Conservation (phyloP, 768 basidiomycete species). For the Pulveroboletus sp. region DNA sequence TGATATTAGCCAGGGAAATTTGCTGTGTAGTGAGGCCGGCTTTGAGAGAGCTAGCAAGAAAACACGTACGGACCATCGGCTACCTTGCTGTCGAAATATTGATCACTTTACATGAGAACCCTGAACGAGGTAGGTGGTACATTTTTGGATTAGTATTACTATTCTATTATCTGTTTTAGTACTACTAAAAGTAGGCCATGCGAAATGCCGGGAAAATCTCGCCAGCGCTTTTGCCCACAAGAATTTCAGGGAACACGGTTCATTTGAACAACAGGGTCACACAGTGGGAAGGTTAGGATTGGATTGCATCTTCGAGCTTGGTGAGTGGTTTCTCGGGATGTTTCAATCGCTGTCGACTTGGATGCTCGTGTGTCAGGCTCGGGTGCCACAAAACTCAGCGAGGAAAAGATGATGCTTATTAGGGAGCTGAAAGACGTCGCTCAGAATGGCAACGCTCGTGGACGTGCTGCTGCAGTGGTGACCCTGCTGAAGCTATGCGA, state of each 20-base stretch:
- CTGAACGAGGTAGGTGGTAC: slow-evolving; percentile 2
- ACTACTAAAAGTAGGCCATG: slow-evolving; percentile 7
- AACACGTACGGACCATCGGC: slow-evolving; percentile 8
- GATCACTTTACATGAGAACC: slow-evolving; percentile 9
- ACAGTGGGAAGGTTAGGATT: neutral
- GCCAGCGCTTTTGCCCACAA: slow-evolving; percentile 14
- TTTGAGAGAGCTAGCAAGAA: slow-evolving; percentile 15
- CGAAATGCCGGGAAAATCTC: slow-evolving; percentile 17
- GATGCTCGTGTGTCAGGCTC: slow-evolving; percentile 4
- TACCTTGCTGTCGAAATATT: slow-evolving; percentile 20
- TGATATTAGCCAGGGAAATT: neutral
- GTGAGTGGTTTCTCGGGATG: slow-evolving; percentile 1
- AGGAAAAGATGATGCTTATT: slow-evolving; percentile 9
- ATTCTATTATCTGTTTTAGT: neutral
- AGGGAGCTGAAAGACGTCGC: slow-evolving; percentile 6
- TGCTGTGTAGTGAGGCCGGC: slow-evolving; percentile 11
- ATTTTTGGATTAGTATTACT: neutral
- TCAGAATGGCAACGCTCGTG: slow-evolving; percentile 1
- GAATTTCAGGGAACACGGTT: neutral
- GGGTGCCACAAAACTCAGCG: slow-evolving; percentile 7
- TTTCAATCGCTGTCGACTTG: too few species aligned
- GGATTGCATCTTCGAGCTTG: slow-evolving; percentile 18
- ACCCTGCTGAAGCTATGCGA: slow-evolving; percentile 23
- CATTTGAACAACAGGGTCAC: neutral
- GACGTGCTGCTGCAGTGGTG: slow-evolving; percentile 23